Conservation (phyloP, 2,329 filamentous ascomycete genomes). For the Alternaria arborescens region DNA sequence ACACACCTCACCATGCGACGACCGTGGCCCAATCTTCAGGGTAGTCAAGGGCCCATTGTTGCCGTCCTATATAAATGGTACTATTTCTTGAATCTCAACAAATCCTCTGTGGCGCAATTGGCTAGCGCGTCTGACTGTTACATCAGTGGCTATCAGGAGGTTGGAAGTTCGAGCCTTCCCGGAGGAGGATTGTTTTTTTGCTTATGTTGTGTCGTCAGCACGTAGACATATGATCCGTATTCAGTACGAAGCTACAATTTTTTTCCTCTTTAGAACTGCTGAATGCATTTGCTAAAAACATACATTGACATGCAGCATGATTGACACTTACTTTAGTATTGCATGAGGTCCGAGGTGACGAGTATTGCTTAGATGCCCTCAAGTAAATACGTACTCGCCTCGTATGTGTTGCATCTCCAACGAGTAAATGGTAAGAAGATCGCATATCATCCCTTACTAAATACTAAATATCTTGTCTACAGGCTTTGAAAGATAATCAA, state of each 20-base stretch:
- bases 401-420: background rate
- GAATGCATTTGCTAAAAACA: background rate
- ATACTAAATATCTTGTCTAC: background rate
- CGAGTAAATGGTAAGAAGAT: background rate
- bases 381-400: background rate
- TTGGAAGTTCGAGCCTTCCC: constrained; percentile 41
- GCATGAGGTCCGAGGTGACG: background rate
- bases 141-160: constrained; percentile 26
- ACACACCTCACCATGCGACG: background rate
- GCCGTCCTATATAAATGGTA: no score
- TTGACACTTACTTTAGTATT: background rate
- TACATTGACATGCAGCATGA: background rate
- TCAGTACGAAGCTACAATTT: background rate
- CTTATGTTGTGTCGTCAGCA: background rate
- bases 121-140: constrained; percentile 70
- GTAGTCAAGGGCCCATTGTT: no score
- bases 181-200: constrained; percentile 31
- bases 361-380: background rate
- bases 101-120: constrained; percentile 57
- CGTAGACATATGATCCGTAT: background rate
- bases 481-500: constrained; percentile 19
- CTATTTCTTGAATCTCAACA: background rate
- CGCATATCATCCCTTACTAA: background rate
- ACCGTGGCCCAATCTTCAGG: background rate
- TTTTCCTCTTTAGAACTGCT: background rate